These are phyloP conservation scores for Mycena metata DNA, from an alignment of 768 basidiomycete genomes.

Conservation along the genomic window DNA sequence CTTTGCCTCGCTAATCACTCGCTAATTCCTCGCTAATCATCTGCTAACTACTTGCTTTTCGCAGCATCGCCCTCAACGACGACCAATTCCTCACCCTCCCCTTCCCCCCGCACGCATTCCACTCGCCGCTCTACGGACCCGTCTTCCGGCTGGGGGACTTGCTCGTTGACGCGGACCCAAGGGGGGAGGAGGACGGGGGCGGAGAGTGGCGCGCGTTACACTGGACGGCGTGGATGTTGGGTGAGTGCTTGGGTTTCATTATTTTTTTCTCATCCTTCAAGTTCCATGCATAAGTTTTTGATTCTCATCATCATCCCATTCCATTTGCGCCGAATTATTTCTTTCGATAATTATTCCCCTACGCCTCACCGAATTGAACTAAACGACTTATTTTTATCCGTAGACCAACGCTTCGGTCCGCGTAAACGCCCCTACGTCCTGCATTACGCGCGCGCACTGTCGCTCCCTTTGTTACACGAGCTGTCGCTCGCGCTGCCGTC, in stretches of 20 bases:
- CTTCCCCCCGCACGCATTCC: conserved; percentile 48
- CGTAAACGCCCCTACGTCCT: conserved; percentile 54
- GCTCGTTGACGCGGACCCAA: conserved; percentile 43
- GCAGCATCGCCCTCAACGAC: conserved; percentile 53
- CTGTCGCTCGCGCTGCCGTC: conserved; percentile 45
- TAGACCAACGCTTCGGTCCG: conserved; percentile 52
- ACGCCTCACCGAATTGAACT: too few species aligned
- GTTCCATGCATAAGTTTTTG: too few species aligned
- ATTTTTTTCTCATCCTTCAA: too few species aligned
- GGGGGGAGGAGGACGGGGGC: conserved; percentile 35
- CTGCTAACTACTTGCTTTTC: too few species aligned
- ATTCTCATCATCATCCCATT: too few species aligned
- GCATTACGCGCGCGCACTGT: conserved; percentile 54
- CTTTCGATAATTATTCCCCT: too few species aligned
- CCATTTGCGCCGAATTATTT: too few species aligned
- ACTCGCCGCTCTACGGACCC: conserved; percentile 52
- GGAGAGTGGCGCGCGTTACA: conserved; percentile 57
- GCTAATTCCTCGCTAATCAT: too few species aligned
- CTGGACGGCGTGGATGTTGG: conserved; percentile 42
- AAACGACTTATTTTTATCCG: too few species aligned
- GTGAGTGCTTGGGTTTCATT: too few species aligned
- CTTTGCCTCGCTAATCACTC: too few species aligned
- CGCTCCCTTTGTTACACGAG: conserved; percentile 51
- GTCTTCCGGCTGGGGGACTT: conserved; percentile 54
- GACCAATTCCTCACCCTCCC: conserved; percentile 54